These are phyloP conservation scores for Cornus controversa DNA, from an alignment of 148 eudicot genomes.

Conservation along the genomic window DNA sequence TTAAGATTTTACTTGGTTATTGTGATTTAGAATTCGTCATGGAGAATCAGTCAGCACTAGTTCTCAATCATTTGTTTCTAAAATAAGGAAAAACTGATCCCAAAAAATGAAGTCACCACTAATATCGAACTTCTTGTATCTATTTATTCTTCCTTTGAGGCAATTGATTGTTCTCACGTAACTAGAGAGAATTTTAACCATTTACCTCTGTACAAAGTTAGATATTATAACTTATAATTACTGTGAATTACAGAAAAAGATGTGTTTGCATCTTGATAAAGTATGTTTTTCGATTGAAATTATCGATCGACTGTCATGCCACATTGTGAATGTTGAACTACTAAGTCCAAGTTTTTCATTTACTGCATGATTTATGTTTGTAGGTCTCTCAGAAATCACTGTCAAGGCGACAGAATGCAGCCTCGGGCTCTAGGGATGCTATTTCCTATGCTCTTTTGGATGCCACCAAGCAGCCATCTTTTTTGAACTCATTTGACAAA, in stretches of 20 bases:
- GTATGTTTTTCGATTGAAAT: not conserved
- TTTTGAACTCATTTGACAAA: constrained; percentile 62
- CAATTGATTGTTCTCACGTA: too few species aligned
- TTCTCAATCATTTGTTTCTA: not conserved
- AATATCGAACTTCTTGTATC: too few species aligned
- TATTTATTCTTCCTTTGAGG: too few species aligned
- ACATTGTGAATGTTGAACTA: not conserved
- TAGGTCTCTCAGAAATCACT: constrained; percentile 81
- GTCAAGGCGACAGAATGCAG: constrained; percentile 44
- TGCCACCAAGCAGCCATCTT: constrained; percentile 62
- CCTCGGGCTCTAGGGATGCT: constrained; percentile 51
- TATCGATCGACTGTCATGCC: too few species aligned
- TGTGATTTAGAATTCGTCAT: too few species aligned
- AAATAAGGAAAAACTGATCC: not conserved
- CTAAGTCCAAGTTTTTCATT: not conserved
- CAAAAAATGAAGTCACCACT: not conserved
- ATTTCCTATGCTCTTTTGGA: constrained; percentile 70
- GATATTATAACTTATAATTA: not conserved
- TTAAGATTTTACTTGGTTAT: too few species aligned
- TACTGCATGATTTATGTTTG: constrained; percentile 1
- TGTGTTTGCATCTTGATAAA: not conserved
- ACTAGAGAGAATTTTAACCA: not conserved
- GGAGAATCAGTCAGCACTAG: not conserved
- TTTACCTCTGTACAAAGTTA: not conserved
- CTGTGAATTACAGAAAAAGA: not conserved